Percentiles rank a stretch among this genome's conserved stretches.
Evolutionary conservation across 148 eudicot species (phyloP).

Genomic region (Pharnaceum exiguum): DNA sequence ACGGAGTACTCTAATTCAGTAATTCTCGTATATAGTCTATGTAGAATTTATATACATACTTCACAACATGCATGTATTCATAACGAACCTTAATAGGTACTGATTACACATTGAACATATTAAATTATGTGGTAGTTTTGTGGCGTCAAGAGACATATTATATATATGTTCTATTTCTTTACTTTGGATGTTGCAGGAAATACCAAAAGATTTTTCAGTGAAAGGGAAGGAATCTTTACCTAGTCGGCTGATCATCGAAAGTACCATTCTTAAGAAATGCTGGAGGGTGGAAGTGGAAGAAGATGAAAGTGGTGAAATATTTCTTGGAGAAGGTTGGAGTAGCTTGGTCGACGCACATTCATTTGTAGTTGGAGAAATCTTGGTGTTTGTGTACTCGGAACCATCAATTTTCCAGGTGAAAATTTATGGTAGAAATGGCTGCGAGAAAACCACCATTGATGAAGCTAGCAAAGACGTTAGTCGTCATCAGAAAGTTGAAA

Average conservation of each 20-base stretch:
- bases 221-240: conserved; percentile 21
- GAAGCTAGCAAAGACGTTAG: neutral
- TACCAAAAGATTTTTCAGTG: conserved; percentile 23
- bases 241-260: conserved; percentile 27
- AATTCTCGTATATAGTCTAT: too few species aligned
- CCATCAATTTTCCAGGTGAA: conserved; percentile 22
- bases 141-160: too few species aligned
- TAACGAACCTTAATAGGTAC: too few species aligned
- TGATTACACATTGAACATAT: too few species aligned
- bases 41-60: too few species aligned
- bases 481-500: conserved; percentile 6
- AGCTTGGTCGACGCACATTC: conserved; percentile 25
- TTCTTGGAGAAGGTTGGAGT: conserved; percentile 24
- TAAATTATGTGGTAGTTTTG: neutral
- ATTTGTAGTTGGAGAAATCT: conserved; percentile 19
- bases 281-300: conserved; percentile 28
- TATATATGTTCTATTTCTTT: neutral
- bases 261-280: conserved; percentile 7
- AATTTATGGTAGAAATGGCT: conserved; percentile 23
- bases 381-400: conserved; percentile 21
- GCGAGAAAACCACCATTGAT: conserved; percentile 1
- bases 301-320: conserved; percentile 16
- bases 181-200: conserved; percentile 13
- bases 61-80: too few species aligned
- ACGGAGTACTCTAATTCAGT: too few species aligned